Percentiles rank a stretch among this genome's conserved stretches.
Evolutionary conservation across 805 yeast genomes (phyloP).

Genomic region (Ogataea trehalophila): DNA sequence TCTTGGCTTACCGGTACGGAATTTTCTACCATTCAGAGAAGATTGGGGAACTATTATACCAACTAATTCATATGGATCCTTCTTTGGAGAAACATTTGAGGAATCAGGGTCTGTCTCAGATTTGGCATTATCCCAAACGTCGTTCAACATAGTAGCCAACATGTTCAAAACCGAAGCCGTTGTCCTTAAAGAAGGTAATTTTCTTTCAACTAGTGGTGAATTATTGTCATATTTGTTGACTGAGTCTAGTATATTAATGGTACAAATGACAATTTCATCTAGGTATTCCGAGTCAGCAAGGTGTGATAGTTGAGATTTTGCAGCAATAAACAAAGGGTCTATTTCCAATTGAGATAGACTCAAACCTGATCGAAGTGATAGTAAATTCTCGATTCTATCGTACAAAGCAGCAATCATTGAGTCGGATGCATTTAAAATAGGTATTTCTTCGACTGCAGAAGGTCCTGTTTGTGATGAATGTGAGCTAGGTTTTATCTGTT

Average conservation of each 20-base stretch:
- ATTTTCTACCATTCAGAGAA: conserved; percentile 5
- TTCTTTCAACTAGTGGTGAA: conserved; percentile 24
- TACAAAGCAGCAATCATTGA: conserved; percentile 34
- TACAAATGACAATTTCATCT: conserved; percentile 27
- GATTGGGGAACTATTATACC: conserved; percentile 11
- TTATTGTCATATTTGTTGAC: conserved; percentile 22
- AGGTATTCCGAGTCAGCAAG: conserved; percentile 26
- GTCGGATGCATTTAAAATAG: conserved; percentile 5
- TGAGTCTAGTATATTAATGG: conserved; percentile 23
- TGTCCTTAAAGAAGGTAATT: conserved; percentile 28
- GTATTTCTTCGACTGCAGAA: conserved; percentile 2
- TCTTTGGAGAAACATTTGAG: not conserved
- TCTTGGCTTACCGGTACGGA: conserved; percentile 13
- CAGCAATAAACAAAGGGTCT: conserved; percentile 31
- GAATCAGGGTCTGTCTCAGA: not conserved
- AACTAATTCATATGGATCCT: conserved; percentile 5
- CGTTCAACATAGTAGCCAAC: conserved; percentile 30
- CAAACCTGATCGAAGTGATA: conserved; percentile 35
- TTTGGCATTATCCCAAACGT: conserved; percentile 14
- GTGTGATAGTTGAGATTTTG: conserved; percentile 30
- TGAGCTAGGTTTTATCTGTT: not conserved
- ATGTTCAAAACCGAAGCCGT: conserved; percentile 34
- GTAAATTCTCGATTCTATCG: conserved; percentile 27
- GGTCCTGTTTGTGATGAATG: not conserved
- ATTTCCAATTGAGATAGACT: conserved; percentile 33